These are phyloP conservation scores for Cryptosporidium sp. DNA, from an alignment of 169 alveolate genomes.

Conservation along the genomic window DNA sequence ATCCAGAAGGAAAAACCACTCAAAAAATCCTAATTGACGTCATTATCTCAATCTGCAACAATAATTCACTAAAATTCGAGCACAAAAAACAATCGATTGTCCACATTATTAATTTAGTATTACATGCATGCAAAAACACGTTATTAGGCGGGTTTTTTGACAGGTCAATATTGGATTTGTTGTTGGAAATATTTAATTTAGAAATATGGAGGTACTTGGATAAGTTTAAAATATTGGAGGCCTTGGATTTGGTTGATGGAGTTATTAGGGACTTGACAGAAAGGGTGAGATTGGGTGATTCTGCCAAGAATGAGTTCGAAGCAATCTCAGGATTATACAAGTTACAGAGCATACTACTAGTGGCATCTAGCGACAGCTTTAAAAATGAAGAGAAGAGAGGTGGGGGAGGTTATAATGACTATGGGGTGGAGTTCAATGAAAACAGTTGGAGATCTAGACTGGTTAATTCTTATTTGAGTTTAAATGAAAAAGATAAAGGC, in stretches of 20 bases:
- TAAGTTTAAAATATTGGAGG: neutral
- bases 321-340: conserved; percentile 19
- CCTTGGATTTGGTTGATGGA: neutral
- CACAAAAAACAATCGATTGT: conserved; percentile 1
- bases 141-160: neutral
- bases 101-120: conserved; percentile 18
- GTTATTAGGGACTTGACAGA: neutral
- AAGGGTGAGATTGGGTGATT: neutral
- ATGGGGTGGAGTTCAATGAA: neutral
- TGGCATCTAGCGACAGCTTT: neutral
- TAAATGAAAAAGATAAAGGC: conserved; percentile 19
- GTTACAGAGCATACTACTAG: conserved; percentile 30
- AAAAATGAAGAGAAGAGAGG: neutral
- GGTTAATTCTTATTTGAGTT: neutral
- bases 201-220: conserved; percentile 5
- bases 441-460: neutral
- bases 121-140: conserved; percentile 31
- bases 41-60: conserved; percentile 7
- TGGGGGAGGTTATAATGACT: neutral
- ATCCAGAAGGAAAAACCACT: neutral
- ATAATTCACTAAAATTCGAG: neutral
- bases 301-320: neutral
- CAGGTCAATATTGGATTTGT: conserved; percentile 13
- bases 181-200: conserved; percentile 13
- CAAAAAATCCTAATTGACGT: conserved; percentile 11